Percentiles rank a stretch among this genome's conserved stretches.
phyloP scores from a whole-genome alignment of 2,329 filamentous ascomycete genomes.

The Aspergillus pseudonomiae region DNA sequence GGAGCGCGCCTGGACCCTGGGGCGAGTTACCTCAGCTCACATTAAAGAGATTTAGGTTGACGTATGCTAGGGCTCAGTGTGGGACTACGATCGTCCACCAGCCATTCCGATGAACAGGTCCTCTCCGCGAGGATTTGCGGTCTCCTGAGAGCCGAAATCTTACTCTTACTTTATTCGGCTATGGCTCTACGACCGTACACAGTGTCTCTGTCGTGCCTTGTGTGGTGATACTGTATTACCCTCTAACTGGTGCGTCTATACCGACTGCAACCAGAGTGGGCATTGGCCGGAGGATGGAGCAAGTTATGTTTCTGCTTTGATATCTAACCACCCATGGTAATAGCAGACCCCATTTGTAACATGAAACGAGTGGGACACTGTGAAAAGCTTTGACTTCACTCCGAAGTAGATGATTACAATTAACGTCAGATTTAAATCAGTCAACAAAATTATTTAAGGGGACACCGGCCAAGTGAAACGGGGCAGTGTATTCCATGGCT shows the following conservation, averaged over 20 bases:
- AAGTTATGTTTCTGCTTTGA: not conserved
- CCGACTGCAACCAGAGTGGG: not conserved
- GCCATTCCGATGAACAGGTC: conserved; percentile 4
- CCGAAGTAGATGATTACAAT: not conserved
- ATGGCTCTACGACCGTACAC: not conserved
- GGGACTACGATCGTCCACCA: conserved; percentile 2
- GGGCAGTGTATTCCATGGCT: not conserved
- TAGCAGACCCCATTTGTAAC: not conserved
- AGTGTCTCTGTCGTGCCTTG: not conserved
- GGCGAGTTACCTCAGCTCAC: not conserved
- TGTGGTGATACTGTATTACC: not conserved
- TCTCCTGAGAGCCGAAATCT: not conserved
- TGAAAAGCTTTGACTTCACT: not conserved
- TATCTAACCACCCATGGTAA: not conserved
- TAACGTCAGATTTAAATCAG: not conserved
- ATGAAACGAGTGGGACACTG: not conserved
- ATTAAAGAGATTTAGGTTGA: conserved; percentile 4
- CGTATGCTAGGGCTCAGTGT: conserved; percentile 1
- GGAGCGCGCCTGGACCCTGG: conserved; percentile 4
- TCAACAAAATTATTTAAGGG: not conserved
- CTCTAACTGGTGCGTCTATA: not conserved
- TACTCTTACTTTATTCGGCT: not conserved
- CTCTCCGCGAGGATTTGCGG: not conserved
- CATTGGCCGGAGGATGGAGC: not conserved
- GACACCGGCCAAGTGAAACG: conserved; percentile 1